A percentile compares a stretch with the other conserved stretches of the same genome.
Evolutionary conservation across 192 early-diverging fungal genomes (phyloP).

Genomic region (Cladochytrium replicatum): DNA sequence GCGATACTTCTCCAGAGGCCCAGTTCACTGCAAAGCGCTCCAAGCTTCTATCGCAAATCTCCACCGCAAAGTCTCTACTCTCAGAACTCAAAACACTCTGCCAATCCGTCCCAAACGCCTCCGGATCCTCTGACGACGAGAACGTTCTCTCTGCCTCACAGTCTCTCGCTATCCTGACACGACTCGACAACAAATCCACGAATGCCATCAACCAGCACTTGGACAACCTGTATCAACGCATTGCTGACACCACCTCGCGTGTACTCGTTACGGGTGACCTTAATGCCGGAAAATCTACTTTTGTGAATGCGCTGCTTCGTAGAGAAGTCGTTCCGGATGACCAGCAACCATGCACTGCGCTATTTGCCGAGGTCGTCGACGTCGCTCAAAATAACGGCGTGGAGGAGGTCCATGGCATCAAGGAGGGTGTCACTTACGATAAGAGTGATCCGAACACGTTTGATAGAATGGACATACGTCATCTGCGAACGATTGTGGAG

Average conservation of each 20-base stretch:
- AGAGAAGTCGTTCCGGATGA: constrained; percentile 85
- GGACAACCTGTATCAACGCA: constrained; percentile 71
- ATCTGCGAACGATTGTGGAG: constrained; percentile 76
- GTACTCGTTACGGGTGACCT: constrained; percentile 96
- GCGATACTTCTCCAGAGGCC: too few species aligned
- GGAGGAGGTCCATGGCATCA: constrained; percentile 92
- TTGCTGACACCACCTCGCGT: constrained; percentile 83
- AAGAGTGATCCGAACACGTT: constrained; percentile 63
- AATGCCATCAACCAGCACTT: constrained; percentile 42
- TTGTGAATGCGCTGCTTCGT: constrained; percentile 91
- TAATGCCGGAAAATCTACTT: constrained; percentile 95
- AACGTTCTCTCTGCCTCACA: constrained; percentile 5
- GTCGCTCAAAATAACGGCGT: constrained; percentile 74
- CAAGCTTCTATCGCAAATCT: too few species aligned
- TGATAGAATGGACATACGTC: constrained; percentile 51
- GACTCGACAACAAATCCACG: constrained; percentile 17
- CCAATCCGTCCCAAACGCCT: too few species aligned
- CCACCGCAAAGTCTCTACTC: too few species aligned
- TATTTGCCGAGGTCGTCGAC: constrained; percentile 95
- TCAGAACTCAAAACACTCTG: too few species aligned
- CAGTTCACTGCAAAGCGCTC: too few species aligned
- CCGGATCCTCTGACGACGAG: background rate
- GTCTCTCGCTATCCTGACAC: constrained; percentile 11
- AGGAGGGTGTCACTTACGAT: constrained; percentile 56
- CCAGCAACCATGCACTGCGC: constrained; percentile 94